A percentile compares a stretch with the other conserved stretches of the same genome.
Conservation (phyloP, 2,329 filamentous ascomycete genomes). For the Diaporthe sp. region DNA sequence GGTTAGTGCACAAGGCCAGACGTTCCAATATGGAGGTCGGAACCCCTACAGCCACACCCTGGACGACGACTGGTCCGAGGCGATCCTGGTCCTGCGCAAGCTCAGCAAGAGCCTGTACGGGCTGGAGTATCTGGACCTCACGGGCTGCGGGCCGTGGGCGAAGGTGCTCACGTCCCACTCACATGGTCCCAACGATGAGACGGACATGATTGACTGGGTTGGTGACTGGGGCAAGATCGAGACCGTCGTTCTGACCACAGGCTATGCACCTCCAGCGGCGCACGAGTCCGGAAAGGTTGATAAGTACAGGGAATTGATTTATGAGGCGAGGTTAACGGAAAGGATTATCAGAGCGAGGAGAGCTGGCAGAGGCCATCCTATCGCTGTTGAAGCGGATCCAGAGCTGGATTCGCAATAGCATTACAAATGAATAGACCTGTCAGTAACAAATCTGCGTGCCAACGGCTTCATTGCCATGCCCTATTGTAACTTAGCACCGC, state of each 20-base stretch:
- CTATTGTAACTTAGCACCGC: no score
- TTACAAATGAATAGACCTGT: not conserved
- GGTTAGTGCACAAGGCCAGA: conserved; percentile 57
- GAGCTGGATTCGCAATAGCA: not conserved
- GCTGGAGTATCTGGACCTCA: conserved; percentile 73
- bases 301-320: conserved; percentile 51
- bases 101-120: conserved; percentile 69
- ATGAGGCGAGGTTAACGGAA: conserved; percentile 60
- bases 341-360: conserved; percentile 62
- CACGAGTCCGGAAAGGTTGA: conserved; percentile 53
- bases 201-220: conserved; percentile 68
- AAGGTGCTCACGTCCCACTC: conserved; percentile 59
- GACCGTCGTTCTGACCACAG: conserved; percentile 60
- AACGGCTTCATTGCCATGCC: not conserved
- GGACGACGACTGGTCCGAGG: conserved; percentile 73
- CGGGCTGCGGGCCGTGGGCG: conserved; percentile 71
- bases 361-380: conserved; percentile 63
- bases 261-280: conserved; percentile 53
- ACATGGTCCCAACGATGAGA: conserved; percentile 47
- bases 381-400: conserved; percentile 62
- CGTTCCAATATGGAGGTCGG: conserved; percentile 68
- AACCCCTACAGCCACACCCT: conserved; percentile 70
- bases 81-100: conserved; percentile 67
- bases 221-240: conserved; percentile 68
- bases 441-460: no score